These are phyloP conservation scores for Mycena metata DNA, from an alignment of 768 basidiomycete species.

Conservation along the genomic window DNA sequence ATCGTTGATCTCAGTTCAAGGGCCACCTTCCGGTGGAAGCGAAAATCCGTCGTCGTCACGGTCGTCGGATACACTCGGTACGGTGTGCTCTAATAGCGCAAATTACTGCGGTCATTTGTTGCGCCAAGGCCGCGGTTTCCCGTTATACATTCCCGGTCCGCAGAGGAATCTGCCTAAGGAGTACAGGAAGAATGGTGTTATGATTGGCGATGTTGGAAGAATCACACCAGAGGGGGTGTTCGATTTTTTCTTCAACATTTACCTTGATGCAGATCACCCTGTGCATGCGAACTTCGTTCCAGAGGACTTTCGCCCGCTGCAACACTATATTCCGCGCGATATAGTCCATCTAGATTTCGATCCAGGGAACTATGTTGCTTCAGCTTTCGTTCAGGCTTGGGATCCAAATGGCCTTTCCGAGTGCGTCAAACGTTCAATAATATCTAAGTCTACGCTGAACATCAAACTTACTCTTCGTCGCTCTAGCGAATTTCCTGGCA, in stretches of 20 bases:
- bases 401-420: background rate
- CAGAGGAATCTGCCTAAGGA: slow-evolving; percentile 37
- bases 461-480: background rate
- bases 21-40: too few relatives aligned
- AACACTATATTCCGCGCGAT: background rate
- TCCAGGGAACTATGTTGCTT: slow-evolving; percentile 9
- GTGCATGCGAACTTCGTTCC: slow-evolving; percentile 47
- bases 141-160: slow-evolving; percentile 48
- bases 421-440: background rate
- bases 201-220: slow-evolving; percentile 52
- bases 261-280: slow-evolving; percentile 40
- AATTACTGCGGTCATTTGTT: slow-evolving; percentile 15
- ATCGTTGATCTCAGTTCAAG: too few relatives aligned
- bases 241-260: slow-evolving; percentile 53
- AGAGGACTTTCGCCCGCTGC: slow-evolving; percentile 38
- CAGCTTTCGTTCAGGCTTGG: background rate
- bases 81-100: background rate
- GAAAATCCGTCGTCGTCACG: too few relatives aligned
- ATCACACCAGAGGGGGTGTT: slow-evolving; percentile 48
- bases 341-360: background rate
- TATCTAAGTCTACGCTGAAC: too few relatives aligned
- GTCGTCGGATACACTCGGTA: too few relatives aligned
- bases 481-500: slow-evolving; percentile 14
- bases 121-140: slow-evolving; percentile 44
- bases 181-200: slow-evolving; percentile 40